phyloP scores from a whole-genome alignment of 1,139 yeast species.

The Candida sanyaensis region DNA sequence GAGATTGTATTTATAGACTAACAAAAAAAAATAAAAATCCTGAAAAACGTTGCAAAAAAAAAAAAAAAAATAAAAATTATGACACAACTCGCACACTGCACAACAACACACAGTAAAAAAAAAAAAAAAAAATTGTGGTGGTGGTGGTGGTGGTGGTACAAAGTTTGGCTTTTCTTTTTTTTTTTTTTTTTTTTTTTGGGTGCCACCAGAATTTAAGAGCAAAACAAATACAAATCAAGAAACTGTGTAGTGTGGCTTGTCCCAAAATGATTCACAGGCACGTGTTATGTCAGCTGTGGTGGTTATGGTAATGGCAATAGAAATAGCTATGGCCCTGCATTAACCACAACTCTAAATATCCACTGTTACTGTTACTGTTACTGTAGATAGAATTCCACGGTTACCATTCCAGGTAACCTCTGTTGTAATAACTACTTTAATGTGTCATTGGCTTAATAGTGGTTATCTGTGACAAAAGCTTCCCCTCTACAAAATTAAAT shows the following conservation, averaged over 20 bases:
- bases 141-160: not conserved
- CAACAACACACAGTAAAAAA: not conserved
- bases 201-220: not conserved
- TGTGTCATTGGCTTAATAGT: too few relatives aligned
- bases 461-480: too few relatives aligned
- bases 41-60: not conserved
- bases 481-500: too few relatives aligned
- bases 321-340: too few relatives aligned
- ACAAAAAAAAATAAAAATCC: not conserved
- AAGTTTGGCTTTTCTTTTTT: too few relatives aligned
- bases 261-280: not conserved
- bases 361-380: too few relatives aligned
- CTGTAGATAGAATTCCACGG: not conserved
- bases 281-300: not conserved
- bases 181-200: not conserved
- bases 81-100: not conserved
- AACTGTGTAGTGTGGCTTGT: constrained; percentile 1
- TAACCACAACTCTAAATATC: not conserved
- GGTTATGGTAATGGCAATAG: not conserved
- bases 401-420: not conserved
- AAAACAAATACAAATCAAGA: not conserved
- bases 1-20: constrained; percentile 1
- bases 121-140: constrained; percentile 1
- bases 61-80: not conserved
- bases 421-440: not conserved